Evolutionary conservation across 176 grass and related monocot species (phyloP).

Genomic region (barley (Hordeum vulgare)): MorexV3_pseudomolecules_assembly NC_058524.1:229175788-229176287

Average conservation of each 20-base stretch:
- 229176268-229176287: conserved; percentile 76
- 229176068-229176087: conserved; percentile 76
- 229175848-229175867: too few relatives aligned
- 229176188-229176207: conserved; percentile 34
- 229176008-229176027: conserved; percentile 55
- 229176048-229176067: conserved; percentile 88
- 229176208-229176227: conserved; percentile 74
- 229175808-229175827: conserved; percentile 19
- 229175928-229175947: too few relatives aligned
- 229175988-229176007: not conserved
- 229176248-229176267: conserved; percentile 59
- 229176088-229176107: conserved; percentile 76
- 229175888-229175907: too few relatives aligned
- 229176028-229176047: conserved; percentile 43
- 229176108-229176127: conserved; percentile 67
- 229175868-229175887: too few relatives aligned
- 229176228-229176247: conserved; percentile 56
- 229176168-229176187: not conserved
- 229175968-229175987: too few relatives aligned
- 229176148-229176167: not conserved
- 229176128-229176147: conserved; percentile 13
- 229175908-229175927: too few relatives aligned
- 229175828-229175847: not conserved
- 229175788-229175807: conserved; percentile 37
- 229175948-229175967: too few relatives aligned